A percentile compares a stretch with the other conserved stretches of the same genome.
phyloP scores from a whole-genome alignment of 2,329 filamentous ascomycete genomes.

The Microdochium bolleyi region DNA sequence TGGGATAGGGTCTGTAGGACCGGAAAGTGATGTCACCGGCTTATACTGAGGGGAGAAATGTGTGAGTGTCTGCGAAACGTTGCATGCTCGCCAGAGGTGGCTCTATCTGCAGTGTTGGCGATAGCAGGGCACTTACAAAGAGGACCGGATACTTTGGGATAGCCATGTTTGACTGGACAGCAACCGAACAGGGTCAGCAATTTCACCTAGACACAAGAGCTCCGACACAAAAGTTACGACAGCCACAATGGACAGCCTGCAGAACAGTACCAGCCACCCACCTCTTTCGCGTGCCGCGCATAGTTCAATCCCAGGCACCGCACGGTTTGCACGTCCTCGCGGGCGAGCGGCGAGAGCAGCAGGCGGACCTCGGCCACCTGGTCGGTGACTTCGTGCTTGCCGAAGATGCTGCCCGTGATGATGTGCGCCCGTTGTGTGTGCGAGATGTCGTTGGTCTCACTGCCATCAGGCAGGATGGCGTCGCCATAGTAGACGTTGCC shows the following conservation, averaged over 20 bases:
- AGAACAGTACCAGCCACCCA: too few relatives aligned
- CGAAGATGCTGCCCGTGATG: conserved; percentile 59
- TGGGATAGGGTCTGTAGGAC: conserved; percentile 58
- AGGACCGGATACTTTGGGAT: conserved; percentile 65
- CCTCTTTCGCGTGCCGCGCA: conserved; percentile 61
- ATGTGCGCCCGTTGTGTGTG: conserved; percentile 53
- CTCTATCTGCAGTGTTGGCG: background rate
- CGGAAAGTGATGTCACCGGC: conserved; percentile 56
- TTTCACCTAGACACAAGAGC: too few relatives aligned
- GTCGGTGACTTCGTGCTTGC: conserved; percentile 55
- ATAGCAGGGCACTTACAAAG: conserved; percentile 41
- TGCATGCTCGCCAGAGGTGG: too few relatives aligned
- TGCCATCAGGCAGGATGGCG: conserved; percentile 56
- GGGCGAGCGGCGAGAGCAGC: conserved; percentile 57
- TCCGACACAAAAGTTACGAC: too few relatives aligned
- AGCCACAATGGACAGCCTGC: too few relatives aligned
- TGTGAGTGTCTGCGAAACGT: too few relatives aligned
- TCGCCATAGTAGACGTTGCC: conserved; percentile 67
- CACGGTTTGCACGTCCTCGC: conserved; percentile 56
- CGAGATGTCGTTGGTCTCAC: conserved; percentile 43
- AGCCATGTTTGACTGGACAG: conserved; percentile 48
- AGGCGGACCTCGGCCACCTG: conserved; percentile 45
- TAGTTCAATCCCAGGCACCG: conserved; percentile 68
- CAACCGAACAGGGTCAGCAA: too few relatives aligned
- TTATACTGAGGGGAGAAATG: conserved; percentile 52